Base-by-base conservation (phyloP, 345 rosid species). In the Eutrema heterophyllum region DNA sequence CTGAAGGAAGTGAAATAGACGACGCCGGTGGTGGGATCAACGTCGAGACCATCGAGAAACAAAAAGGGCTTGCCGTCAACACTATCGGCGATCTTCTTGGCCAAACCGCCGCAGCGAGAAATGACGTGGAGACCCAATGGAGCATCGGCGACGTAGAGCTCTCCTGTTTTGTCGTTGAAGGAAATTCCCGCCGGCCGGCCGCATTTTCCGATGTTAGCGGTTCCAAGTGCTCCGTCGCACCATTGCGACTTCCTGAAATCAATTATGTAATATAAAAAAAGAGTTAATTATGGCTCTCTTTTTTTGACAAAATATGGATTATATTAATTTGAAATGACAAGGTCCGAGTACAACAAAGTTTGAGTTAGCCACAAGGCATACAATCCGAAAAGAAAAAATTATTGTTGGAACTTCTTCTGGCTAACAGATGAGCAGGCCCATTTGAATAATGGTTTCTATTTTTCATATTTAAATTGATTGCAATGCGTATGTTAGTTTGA, bases 1-100 rank as follows among this genome's bases (percentile, higher is more conserved):
- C 84, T 82, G 68, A 79, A 76, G 46, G 82, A 85, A 3, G 82
- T 79, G 69, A 85, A 85, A 43, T 81, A 86, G 52, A 86, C 69
- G 9, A 62, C 66, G 0, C 79, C 81, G 10, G 54, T 51, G 2
- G 67, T 44, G n/a, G 70, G 82, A 50, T 86, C 84, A 16, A 82
- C 60, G 75, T 80, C 83, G 52, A 86, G 57, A 60, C 72, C 73
- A 16, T 83, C 84, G n/a, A 79, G 79, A 71, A 80, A 83, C 40
- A 38, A 29, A 29, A 83, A 69, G 0, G 81, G 81, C 14, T 61
- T 45, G 7, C 79, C 79, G 38, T 80, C 18, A 1, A 53, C 82
- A 29, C 63, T 55, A 15, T 80, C 78, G 15, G 75, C 79, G 15
- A 86, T 55, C 41, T 49, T 53, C 27, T 68, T 80, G 60, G 89